These are phyloP conservation scores for Kwoniella dejecticola DNA, from an alignment of 768 basidiomycete genomes.

Conservation along the genomic window DNA sequence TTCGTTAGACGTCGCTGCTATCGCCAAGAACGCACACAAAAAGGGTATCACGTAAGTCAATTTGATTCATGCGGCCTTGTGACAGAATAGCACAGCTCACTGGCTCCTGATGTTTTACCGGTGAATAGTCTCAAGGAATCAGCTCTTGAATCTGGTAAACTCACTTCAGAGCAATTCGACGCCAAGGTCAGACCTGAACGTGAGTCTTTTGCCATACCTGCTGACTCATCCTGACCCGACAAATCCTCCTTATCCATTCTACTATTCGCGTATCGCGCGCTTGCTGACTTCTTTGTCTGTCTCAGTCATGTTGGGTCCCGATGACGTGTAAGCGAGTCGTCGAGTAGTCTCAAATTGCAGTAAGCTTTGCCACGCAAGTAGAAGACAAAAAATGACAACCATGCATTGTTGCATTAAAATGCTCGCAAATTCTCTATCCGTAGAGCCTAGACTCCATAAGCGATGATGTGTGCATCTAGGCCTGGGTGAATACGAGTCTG, in stretches of 20 bases:
- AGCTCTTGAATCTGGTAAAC: conserved; percentile 79
- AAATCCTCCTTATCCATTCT: not conserved
- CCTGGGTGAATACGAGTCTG: no score
- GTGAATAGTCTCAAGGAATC: conserved; percentile 75
- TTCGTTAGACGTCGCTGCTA: conserved; percentile 84
- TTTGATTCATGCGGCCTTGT: not conserved
- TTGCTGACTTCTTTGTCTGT: conserved; percentile 12
- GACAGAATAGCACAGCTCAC: not conserved
- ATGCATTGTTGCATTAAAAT: no score
- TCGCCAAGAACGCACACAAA: conserved; percentile 99
- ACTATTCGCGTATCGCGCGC: not conserved
- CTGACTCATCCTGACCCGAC: not conserved
- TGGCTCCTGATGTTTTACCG: not conserved
- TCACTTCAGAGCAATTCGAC: conserved; percentile 91
- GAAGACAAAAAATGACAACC: no score
- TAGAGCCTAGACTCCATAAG: no score
- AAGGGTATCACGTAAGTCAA: conserved; percentile 76
- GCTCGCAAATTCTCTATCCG: no score
- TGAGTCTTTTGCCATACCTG: conserved; percentile 34
- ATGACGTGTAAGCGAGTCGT: conserved; percentile 51
- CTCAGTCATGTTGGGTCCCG: conserved; percentile 55
- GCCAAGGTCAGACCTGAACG: conserved; percentile 66
- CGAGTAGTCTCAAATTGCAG: no score
- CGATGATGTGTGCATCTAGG: no score
- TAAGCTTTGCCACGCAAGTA: no score